Percentiles rank a stretch among this genome's conserved stretches.
These are phyloP conservation scores for Pichia insulana DNA, from an alignment of 805 yeast genomes.

Conservation along the genomic window DNA sequence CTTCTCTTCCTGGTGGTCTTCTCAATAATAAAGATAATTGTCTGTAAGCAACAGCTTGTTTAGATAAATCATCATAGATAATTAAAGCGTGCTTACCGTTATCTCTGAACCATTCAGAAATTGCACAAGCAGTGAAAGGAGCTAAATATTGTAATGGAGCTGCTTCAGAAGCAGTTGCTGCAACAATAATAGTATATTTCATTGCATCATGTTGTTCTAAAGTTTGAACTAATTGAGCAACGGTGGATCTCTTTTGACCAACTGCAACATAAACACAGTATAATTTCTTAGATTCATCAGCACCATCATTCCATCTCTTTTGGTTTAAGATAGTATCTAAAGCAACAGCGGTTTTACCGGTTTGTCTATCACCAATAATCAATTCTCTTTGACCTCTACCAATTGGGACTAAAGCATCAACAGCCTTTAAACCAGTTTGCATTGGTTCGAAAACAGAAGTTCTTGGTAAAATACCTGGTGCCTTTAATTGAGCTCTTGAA, in stretches of 20 bases:
- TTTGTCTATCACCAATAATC: slow-evolving; percentile 99
- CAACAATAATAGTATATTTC: slow-evolving; percentile 95
- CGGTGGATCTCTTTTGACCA: slow-evolving; percentile 99
- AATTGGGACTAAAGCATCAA: slow-evolving; percentile 97
- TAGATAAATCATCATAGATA: slow-evolving; percentile 92
- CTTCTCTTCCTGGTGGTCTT: too few species aligned
- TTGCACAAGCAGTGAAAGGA: slow-evolving; percentile 99
- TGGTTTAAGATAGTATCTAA: slow-evolving; percentile 97
- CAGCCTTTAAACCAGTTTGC: slow-evolving; percentile 99
- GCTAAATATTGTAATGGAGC: slow-evolving; percentile 99
- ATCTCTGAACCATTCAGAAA: slow-evolving; percentile 99
- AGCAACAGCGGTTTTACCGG: slow-evolving; percentile 99
- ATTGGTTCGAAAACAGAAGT: slow-evolving; percentile 97
- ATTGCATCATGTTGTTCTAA: slow-evolving; percentile 97
- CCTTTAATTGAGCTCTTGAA: slow-evolving; percentile 97
- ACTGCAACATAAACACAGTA: slow-evolving; percentile 99
- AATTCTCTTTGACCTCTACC: slow-evolving; percentile 99
- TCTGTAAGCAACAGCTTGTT: slow-evolving; percentile 99
- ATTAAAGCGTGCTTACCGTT: slow-evolving; percentile 96
- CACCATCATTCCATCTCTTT: slow-evolving; percentile 95
- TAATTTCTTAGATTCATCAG: slow-evolving; percentile 93
- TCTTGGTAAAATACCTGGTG: slow-evolving; percentile 99
- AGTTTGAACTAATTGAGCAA: slow-evolving; percentile 98
- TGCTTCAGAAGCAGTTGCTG: slow-evolving; percentile 99
- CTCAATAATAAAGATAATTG: too few species aligned